Evolutionary conservation across 1,284 basidiomycete species (phyloP).

Genomic region (Mycosarcoma mackinlayi): DNA sequence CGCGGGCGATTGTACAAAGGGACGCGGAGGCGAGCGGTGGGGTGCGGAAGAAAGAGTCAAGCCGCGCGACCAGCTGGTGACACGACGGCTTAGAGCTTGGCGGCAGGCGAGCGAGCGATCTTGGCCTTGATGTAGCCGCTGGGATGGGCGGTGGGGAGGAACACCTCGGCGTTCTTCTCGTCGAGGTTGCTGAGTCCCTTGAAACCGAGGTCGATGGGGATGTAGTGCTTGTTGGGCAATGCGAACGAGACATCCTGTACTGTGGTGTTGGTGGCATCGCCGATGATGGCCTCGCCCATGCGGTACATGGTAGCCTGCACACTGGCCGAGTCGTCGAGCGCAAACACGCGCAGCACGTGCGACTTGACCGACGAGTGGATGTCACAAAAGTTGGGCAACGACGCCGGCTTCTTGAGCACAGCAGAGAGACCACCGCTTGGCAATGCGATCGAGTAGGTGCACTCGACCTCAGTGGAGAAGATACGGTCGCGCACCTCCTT

Average conservation of each 20-base stretch:
- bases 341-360: conserved; percentile 84
- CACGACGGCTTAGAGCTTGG: conserved; percentile 46
- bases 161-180: conserved; percentile 62
- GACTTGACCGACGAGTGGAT: conserved; percentile 74
- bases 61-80: background rate
- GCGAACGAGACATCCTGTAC: conserved; percentile 78
- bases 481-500: conserved; percentile 61
- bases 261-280: conserved; percentile 71
- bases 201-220: conserved; percentile 61
- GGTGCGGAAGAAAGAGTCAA: no score
- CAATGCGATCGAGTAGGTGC: conserved; percentile 48
- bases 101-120: conserved; percentile 40
- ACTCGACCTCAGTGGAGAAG: conserved; percentile 65
- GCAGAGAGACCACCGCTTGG: conserved; percentile 33
- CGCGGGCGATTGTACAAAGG: conserved; percentile 2
- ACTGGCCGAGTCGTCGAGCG: conserved; percentile 85
- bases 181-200: conserved; percentile 55
- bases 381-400: conserved; percentile 63
- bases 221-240: conserved; percentile 80
- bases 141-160: conserved; percentile 59
- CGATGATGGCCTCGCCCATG: conserved; percentile 79
- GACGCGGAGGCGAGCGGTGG: background rate
- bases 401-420: conserved; percentile 63
- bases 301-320: conserved; percentile 94
- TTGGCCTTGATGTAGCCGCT: conserved; percentile 63